Evolutionary conservation across 257 asterid species (phyloP).

Genomic region (Oldenlandia corymbosa): DNA sequence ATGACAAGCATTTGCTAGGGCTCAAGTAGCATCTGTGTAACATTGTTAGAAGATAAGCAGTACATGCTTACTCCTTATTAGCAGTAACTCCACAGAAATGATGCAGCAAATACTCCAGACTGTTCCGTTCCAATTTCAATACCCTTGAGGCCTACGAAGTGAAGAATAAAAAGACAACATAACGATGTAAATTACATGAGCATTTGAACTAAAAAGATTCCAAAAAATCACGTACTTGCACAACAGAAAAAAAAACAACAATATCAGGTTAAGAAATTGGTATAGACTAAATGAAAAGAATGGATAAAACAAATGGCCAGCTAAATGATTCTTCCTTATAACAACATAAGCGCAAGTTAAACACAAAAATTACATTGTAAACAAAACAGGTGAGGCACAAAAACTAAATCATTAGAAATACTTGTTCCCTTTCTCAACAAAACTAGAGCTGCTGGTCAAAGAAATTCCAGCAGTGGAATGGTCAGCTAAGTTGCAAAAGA

Average conservation of each 20-base stretch:
- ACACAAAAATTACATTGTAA: not conserved
- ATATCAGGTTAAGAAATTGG: not conserved
- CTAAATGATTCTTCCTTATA: not conserved
- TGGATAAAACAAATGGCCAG: not conserved
- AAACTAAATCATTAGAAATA: no score
- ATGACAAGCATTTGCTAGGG: not conserved
- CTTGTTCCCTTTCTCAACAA: no score
- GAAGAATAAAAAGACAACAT: conserved; percentile 22
- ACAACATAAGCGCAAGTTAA: not conserved
- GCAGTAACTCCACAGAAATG: conserved; percentile 90
- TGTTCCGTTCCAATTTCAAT: conserved; percentile 78
- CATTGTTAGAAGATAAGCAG: conserved; percentile 11
- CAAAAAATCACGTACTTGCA: not conserved
- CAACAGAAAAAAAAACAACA: not conserved
- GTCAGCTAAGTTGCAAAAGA: no score
- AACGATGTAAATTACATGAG: conserved; percentile 16
- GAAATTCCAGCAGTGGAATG: no score
- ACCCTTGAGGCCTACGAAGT: conserved; percentile 97
- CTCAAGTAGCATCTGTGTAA: not conserved
- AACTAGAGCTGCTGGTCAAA: no score
- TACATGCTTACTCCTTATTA: conserved; percentile 75
- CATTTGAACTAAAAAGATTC: conserved; percentile 1
- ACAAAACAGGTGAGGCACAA: not conserved
- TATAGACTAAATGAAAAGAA: not conserved
- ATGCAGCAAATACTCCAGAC: conserved; percentile 74